Base-by-base conservation (phyloP, 805 yeast genomes). In the Saccharomycopsis capsularis region DNA sequence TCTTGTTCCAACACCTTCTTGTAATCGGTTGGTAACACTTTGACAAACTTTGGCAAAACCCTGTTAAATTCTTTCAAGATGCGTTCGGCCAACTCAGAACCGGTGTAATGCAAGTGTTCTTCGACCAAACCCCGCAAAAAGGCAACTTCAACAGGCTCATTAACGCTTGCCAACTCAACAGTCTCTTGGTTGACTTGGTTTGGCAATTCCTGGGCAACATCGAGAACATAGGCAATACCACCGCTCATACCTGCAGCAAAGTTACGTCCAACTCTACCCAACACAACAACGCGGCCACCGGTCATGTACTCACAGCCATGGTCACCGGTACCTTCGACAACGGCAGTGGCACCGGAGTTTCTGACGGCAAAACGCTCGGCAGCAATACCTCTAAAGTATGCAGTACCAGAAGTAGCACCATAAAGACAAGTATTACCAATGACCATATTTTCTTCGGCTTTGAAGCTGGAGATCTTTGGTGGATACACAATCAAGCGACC, bases 241-340 rank as follows among this genome's bases (percentile, higher is more conserved):
- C 99, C 99, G 59, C 97, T 90, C 85, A 93, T 93, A 74, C 99
- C 99, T 49, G 99, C 96, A 53, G 75, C 74, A 54, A 85, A 85
- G 73, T 89, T 83, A 55, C 97, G 80, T 51, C 96, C 97, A 60
- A 96, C 86, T 52, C 81, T 70, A 42, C 97, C 96, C 58, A 91
- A 76, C 42, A 91, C 89, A 63, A 91, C 88, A 54, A 93, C 96
- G 60, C 98, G 81, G 65, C 99, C 99, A 66, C 99, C 98, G 59
- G 98, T 90, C 99, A 91, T 91, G 71, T 91, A 91, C 70, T 91
- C 99, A 71, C 97, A 91, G 46, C 99, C 99, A 66, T 91, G 97
- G 67, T 91, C 96, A 72, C 99, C 99, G 56, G 86, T 82, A 63
- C 96, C 96, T 69, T 91, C 99, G 57, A 88, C 89, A 54, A 93